Conservation (phyloP, 768 basidiomycete genomes). For the Clitopilus passeckerianus region DNA sequence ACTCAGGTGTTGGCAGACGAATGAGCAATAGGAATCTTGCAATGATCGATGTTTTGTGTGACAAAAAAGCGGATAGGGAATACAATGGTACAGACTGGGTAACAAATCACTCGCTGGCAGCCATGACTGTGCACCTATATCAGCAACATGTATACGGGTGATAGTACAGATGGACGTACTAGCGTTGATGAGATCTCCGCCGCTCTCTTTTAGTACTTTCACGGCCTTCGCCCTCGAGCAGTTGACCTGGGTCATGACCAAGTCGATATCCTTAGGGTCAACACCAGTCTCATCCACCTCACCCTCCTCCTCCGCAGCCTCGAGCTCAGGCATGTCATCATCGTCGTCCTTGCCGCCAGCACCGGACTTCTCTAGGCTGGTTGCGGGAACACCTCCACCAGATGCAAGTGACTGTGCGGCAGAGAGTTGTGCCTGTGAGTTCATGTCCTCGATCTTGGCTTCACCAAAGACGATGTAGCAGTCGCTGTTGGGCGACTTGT, state of each 20-base stretch:
- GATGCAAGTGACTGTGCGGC: conserved; percentile 76
- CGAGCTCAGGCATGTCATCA: conserved; percentile 81
- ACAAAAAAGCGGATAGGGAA: conserved; percentile 13
- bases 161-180: conserved; percentile 52
- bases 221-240: conserved; percentile 93
- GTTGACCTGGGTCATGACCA: conserved; percentile 83
- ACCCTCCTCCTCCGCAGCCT: conserved; percentile 68
- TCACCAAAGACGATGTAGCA: conserved; percentile 99
- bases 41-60: conserved; percentile 4
- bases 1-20: conserved; percentile 50
- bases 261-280: conserved; percentile 91
- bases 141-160: not conserved
- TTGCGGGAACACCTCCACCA: conserved; percentile 38
- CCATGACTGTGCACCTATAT: conserved; percentile 62
- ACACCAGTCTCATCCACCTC: conserved; percentile 83
- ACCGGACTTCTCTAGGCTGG: conserved; percentile 46
- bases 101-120: conserved; percentile 74
- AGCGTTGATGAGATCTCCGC: conserved; percentile 94
- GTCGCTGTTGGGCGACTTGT: conserved; percentile 96
- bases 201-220: conserved; percentile 83
- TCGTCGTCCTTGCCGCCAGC: conserved; percentile 60
- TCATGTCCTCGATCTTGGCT: conserved; percentile 93
- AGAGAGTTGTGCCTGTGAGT: conserved; percentile 68
- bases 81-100: conserved; percentile 23
- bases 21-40: conserved; percentile 6